phyloP scores from a whole-genome alignment of 176 grass and related monocot species.

The Lolium perenne region DNA sequence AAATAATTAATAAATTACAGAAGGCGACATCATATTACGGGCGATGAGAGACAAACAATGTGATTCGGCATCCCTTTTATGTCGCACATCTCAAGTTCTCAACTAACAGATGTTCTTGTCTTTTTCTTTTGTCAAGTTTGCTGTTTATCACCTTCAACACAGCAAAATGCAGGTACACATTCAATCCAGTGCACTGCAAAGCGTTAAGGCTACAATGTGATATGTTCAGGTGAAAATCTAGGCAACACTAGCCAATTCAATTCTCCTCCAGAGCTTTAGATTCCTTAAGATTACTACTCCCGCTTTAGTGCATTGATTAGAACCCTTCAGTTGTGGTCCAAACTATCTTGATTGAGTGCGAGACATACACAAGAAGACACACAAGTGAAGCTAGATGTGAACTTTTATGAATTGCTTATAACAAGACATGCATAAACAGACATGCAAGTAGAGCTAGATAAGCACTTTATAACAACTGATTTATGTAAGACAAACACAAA shows the following conservation, averaged over 20 bases:
- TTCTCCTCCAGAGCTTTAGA: neutral
- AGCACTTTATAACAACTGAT: conserved; percentile 47
- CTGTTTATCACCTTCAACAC: neutral
- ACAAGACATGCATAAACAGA: conserved; percentile 45
- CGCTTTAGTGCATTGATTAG: conserved; percentile 36
- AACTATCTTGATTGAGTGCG: conserved; percentile 37
- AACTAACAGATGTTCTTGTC: conserved; percentile 23
- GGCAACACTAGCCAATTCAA: conserved; percentile 31
- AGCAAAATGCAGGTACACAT: neutral
- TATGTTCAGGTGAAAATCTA: conserved; percentile 10
- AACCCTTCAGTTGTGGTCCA: conserved; percentile 38
- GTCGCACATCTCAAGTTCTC: too few relatives aligned
- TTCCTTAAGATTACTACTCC: conserved; percentile 32
- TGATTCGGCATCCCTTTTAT: too few relatives aligned
- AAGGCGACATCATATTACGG: too few relatives aligned
- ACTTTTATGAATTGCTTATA: conserved; percentile 31
- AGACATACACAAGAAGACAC: conserved; percentile 47
- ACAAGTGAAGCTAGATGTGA: neutral
- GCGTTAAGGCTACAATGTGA: neutral
- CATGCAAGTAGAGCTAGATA: conserved; percentile 41
- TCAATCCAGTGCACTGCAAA: neutral
- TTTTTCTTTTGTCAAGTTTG: conserved; percentile 40
- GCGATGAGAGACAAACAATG: too few relatives aligned
- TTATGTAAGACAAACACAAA: conserved; percentile 35
- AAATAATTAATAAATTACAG: too few relatives aligned